Evolutionary conservation across 805 yeast genomes (phyloP), one percentile per base, ranked within the genome.

Genomic region (Metschnikowia amazonensis): DNA sequence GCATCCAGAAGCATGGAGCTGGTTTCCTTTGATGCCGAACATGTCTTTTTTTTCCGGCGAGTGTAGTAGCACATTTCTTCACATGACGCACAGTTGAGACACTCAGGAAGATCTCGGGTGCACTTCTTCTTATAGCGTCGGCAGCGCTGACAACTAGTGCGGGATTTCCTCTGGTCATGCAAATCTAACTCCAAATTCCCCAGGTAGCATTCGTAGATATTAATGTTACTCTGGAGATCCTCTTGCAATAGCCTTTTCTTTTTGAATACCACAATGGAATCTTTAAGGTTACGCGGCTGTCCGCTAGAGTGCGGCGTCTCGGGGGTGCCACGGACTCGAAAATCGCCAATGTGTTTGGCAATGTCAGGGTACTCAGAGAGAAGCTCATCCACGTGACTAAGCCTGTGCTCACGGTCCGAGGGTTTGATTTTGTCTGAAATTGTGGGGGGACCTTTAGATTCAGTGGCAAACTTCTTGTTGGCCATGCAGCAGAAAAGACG

Each of bases 81-180:
- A 9, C 68, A 62, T 8, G 58, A 53, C 13, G 47, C 46, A 41
- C 69, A 65, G 44, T 60, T 62, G 21, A 53, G 41, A 44, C 69
- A 65, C 43, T 65, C 69, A 3, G 69, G 69, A 4, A 63, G 49
- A 14, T 50, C 54, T 18, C 69, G 51, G 5, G 66, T 56, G 48
- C 69, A 65, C 43, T 58, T 64, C 46, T 62, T 60, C 42, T 64
- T 64, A 44, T 54, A 60, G 37, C 60, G 57, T 10, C 67, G 61
- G 45, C 69, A 65, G n/a, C 69, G 54, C 17, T 58, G 44, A 41
- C 69, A 65, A 47, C 66, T 63, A 20, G 55, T 50, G 27, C 58
- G 58, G 0, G 68, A 54, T 45, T 50, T 57, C 25, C 56, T 43
- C n/a, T 47, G 47, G 43, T 58, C 59, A 9, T 49, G 43, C n/a